Conservation (phyloP, 345 rosid genomes). For the Arabis hirsuta region DNA sequence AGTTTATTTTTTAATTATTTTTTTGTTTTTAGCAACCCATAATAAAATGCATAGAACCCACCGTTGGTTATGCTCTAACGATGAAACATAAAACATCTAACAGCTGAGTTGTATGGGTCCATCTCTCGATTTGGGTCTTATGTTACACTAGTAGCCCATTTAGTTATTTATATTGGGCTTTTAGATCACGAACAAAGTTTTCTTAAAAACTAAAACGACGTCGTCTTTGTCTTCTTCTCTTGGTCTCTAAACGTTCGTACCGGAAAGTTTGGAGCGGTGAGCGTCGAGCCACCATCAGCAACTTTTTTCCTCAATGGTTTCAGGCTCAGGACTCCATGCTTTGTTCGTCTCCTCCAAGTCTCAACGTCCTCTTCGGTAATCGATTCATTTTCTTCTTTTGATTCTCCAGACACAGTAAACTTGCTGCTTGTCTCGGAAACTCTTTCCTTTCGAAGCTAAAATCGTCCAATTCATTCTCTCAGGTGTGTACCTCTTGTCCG, state of each 20-base stretch:
- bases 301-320: conserved; percentile 11
- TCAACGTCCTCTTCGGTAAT: conserved; percentile 10
- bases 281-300: neutral
- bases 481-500: neutral
- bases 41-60: too few relatives aligned
- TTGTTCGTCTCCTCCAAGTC: conserved; percentile 34
- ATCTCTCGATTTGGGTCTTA: too few relatives aligned
- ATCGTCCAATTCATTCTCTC: neutral
- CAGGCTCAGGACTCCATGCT: conserved; percentile 24
- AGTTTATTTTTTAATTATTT: too few relatives aligned
- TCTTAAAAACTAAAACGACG: neutral
- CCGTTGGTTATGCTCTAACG: too few relatives aligned
- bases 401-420: neutral
- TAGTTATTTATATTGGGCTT: neutral
- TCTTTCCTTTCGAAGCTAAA: neutral
- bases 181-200: neutral
- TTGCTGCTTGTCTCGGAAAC: neutral
- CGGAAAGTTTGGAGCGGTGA: neutral
- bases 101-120: too few relatives aligned
- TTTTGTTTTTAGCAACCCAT: too few relatives aligned
- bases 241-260: too few relatives aligned
- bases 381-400: neutral
- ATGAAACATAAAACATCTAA: too few relatives aligned
- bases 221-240: neutral
- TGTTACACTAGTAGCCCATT: too few relatives aligned